Conservation (phyloP, 805 yeast genomes). For the Saturnispora kantuleensis region DNA sequence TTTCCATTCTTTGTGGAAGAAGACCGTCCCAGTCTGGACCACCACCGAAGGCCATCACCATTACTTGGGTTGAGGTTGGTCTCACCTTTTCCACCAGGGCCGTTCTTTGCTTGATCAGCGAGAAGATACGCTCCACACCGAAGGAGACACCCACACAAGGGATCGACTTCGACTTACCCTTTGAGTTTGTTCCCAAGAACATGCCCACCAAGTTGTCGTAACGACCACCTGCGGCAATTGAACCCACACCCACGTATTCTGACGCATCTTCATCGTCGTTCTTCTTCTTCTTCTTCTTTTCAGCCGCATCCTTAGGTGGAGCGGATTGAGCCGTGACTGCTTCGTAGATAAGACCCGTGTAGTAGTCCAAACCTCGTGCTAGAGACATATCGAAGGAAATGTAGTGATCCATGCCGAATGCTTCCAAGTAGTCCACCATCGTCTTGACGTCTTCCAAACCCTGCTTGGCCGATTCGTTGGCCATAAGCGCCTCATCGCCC, state of each 20-base stretch:
- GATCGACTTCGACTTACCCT: slow-evolving; percentile 58
- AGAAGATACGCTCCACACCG: slow-evolving; percentile 92
- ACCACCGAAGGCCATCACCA: slow-evolving; percentile 97
- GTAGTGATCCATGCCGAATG: slow-evolving; percentile 60
- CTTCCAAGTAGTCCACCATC: slow-evolving; percentile 69
- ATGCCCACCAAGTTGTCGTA: slow-evolving; percentile 94
- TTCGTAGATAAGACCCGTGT: slow-evolving; percentile 94
- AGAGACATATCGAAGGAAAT: slow-evolving; percentile 86
- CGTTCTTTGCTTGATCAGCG: slow-evolving; percentile 72
- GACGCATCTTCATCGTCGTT: slow-evolving; percentile 80
- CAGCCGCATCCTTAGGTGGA: slow-evolving; percentile 78
- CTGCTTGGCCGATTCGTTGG: slow-evolving; percentile 62
- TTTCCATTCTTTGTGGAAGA: slow-evolving; percentile 80
- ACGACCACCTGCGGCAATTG: slow-evolving; percentile 98
- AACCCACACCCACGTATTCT: slow-evolving; percentile 95
- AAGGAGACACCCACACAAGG: slow-evolving; percentile 98
- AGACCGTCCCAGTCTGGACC: slow-evolving; percentile 95
- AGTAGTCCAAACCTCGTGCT: slow-evolving; percentile 96
- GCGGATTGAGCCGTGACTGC: slow-evolving; percentile 94
- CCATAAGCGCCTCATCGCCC: slow-evolving; percentile 45
- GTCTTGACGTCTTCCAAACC: slow-evolving; percentile 77
- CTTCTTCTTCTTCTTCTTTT: slow-evolving; percentile 29
- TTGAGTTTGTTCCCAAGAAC: slow-evolving; percentile 80
- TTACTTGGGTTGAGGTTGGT: slow-evolving; percentile 86
- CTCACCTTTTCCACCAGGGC: slow-evolving; percentile 55